Evolutionary conservation across 371 early-diverging fungal genomes (phyloP), one percentile per base, ranked within the genome.

Genomic region (Lichtheimia hyalospora): DNA sequence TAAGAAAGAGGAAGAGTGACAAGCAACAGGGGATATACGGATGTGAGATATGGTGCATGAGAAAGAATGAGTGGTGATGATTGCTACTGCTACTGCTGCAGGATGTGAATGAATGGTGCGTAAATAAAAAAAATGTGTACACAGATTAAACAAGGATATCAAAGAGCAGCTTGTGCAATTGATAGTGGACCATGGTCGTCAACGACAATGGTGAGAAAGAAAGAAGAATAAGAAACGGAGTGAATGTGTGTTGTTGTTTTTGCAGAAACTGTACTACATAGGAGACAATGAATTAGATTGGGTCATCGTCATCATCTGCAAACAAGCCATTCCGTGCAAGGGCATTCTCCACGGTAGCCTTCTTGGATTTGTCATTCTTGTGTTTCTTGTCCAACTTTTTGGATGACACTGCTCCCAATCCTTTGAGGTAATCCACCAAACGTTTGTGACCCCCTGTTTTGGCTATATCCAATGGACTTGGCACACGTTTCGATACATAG

Each of bases 341-440:
- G 16, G 67, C 63, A 27, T 58, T 42, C 52, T 67, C 67, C 41
- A 79, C 52, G 24, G 73, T 74, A 15, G 44, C 49, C 7, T 75
- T 74, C 25, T 69, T 64, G 49, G 62, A 41, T 40, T 67, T 65
- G 10, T 61, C 51, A 24, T 67, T 12, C 49, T 73, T 71, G 40
- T 73, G 75, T 23, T 75, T 73, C 48, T 71, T 75, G 20, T 75
- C 79, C 67, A 79, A 60, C 21, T 79, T 79, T 40, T 79, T 79
- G 3, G 79, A 48, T 3, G 71, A 44, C 13, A 75, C 21, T 0
- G 68, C 79, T 8, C 79, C 79, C 7, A 50, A 40, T n/a, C 42
- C 59, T 43, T 79, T 79, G 8, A 79, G 54, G 43, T 73, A 75
- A 2, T 75, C 75, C 2, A 71, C 74, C 15, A 75, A 43, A 13